A percentile compares a stretch with the other conserved stretches of the same genome.
phyloP scores from a whole-genome alignment of 192 early-diverging fungal genomes.

The Entophlyctis helioformis region DNA sequence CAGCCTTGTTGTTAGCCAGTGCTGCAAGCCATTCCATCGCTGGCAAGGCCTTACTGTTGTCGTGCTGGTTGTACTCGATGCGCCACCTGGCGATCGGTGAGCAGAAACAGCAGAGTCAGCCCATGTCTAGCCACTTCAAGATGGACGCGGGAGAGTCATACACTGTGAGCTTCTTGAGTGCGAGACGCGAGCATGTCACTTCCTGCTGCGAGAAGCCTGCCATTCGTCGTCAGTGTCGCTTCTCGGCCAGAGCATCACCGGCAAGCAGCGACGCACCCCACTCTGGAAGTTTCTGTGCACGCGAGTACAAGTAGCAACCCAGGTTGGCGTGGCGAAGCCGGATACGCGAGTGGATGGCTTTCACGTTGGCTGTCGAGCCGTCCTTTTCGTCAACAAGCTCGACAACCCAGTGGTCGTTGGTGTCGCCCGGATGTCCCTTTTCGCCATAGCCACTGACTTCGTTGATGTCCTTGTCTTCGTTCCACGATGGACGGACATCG shows the following conservation, averaged over 20 bases:
- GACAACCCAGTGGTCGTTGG: conserved; percentile 86
- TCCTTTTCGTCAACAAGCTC: conserved; percentile 56
- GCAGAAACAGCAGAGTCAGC: no score
- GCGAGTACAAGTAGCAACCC: conserved; percentile 70
- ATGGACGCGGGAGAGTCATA: no score
- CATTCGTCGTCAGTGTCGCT: neutral
- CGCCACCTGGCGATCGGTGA: no score
- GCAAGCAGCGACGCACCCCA: conserved; percentile 44
- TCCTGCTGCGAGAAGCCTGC: conserved; percentile 69
- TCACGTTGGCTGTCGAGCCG: conserved; percentile 37
- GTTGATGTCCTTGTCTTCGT: conserved; percentile 29
- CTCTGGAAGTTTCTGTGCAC: conserved; percentile 58
- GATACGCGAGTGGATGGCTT: conserved; percentile 45
- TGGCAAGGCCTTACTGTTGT: no score
- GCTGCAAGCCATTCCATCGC: no score
- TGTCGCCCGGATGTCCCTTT: conserved; percentile 61
- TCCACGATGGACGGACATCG: no score
- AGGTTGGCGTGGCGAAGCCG: conserved; percentile 67
- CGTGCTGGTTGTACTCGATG: no score
- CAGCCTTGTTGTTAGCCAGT: no score
- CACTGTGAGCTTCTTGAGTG: no score
- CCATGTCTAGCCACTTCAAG: no score
- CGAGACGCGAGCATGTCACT: conserved; percentile 87
- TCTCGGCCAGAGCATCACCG: neutral
- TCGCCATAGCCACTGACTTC: conserved; percentile 43